Evolutionary conservation across 257 asterid genomes (phyloP).

Genomic region (Cordia subcordata): DNA sequence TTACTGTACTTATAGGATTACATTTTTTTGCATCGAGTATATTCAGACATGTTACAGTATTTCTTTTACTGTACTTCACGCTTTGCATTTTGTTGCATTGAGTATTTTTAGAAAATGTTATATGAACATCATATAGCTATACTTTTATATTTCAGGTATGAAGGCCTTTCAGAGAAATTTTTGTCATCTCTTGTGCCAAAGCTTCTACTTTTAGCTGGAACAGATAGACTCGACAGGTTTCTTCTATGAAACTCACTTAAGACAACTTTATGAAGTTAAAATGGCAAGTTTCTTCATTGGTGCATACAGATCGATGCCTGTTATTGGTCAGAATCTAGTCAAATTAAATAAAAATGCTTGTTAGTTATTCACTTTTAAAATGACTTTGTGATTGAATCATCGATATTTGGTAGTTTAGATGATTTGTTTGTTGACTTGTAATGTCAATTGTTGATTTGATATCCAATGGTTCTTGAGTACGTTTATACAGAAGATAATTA

Average conservation of each 20-base stretch:
- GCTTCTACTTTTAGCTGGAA: conserved; percentile 94
- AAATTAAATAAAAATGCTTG: no score
- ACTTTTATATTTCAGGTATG: conserved; percentile 65
- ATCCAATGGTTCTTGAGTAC: no score
- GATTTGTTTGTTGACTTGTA: no score
- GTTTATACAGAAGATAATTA: no score
- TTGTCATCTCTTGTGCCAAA: conserved; percentile 81
- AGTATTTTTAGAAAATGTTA: conserved; percentile 3
- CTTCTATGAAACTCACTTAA: conserved; percentile 2
- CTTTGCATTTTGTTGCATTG: neutral
- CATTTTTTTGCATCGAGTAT: neutral
- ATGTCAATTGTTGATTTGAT: no score
- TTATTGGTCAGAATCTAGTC: no score
- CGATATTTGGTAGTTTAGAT: no score
- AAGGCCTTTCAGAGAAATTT: conserved; percentile 92
- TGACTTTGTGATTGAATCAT: no score
- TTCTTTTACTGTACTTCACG: neutral
- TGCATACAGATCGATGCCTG: neutral
- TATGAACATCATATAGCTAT: neutral
- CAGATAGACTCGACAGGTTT: conserved; percentile 96
- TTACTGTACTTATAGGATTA: neutral
- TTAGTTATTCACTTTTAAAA: no score
- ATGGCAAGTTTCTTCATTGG: neutral
- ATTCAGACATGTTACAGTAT: no score
- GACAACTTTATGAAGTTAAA: neutral